phyloP scores from a whole-genome alignment of 495 filamentous ascomycete species.

The Niebla homalea region DNA sequence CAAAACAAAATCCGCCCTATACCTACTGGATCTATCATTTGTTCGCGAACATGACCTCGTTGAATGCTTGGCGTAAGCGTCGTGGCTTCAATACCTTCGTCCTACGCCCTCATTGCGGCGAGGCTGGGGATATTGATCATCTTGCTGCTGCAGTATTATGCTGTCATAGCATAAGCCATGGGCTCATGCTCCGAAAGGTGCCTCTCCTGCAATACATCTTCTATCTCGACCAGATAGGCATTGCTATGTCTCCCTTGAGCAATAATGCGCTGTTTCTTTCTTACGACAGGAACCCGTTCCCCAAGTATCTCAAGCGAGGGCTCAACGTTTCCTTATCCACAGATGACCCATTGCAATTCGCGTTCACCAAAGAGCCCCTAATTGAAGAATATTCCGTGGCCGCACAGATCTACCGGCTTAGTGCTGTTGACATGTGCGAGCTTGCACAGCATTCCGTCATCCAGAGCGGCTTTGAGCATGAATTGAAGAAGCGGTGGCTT shows the following conservation, averaged over 20 bases:
- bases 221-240: constrained; percentile 94
- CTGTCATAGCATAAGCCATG: constrained; percentile 96
- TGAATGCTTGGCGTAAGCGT: constrained; percentile 82
- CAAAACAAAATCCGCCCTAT: constrained; percentile 92
- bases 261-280: constrained; percentile 96
- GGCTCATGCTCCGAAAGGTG: constrained; percentile 83
- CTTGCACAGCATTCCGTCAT: constrained; percentile 87
- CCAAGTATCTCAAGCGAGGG: constrained; percentile 86
- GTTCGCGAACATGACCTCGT: constrained; percentile 82
- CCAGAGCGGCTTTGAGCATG: constrained; percentile 86
- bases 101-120: constrained; percentile 87
- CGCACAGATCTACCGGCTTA: constrained; percentile 96
- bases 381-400: constrained; percentile 98
- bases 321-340: constrained; percentile 93
- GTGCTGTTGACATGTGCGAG: constrained; percentile 97
- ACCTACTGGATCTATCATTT: constrained; percentile 99
- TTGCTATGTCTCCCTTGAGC: constrained; percentile 96
- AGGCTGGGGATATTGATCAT: constrained; percentile 94
- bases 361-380: constrained; percentile 93
- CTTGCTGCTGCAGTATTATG: constrained; percentile 82
- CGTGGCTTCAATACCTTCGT: constrained; percentile 94
- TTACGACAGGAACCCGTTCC: constrained; percentile 93
- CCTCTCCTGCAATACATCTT: constrained; percentile 93
- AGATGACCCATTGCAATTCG: constrained; percentile 94
- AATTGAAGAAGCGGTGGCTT: constrained; percentile 81